Conservation (phyloP, 2,329 filamentous ascomycete species). For the Penicillium sp. region DNA sequence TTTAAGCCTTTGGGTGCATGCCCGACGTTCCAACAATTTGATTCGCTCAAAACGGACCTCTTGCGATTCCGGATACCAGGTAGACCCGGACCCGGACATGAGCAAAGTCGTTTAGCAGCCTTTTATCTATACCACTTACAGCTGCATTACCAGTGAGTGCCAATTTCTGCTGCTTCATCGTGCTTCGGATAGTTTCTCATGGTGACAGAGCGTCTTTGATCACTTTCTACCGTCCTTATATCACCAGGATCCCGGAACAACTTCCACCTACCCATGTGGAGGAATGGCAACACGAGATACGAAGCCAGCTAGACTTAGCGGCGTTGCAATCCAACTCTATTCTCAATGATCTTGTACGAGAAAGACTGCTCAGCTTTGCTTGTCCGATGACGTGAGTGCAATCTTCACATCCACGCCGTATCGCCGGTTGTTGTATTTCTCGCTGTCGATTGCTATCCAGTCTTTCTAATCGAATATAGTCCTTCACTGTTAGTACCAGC, state of each 20-base stretch:
- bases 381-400: constrained; percentile 30
- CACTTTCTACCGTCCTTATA: constrained; percentile 31
- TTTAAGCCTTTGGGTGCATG: constrained; percentile 23
- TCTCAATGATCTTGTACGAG: constrained; percentile 28
- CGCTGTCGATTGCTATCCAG: background rate
- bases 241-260: constrained; percentile 21
- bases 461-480: constrained; percentile 6
- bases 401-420: background rate
- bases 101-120: constrained; percentile 10
- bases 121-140: constrained; percentile 30
- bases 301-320: constrained; percentile 19
- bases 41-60: constrained; percentile 10
- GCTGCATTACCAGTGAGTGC: constrained; percentile 30
- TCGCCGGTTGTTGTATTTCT: background rate
- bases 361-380: constrained; percentile 24
- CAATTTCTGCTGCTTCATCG: background rate
- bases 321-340: constrained; percentile 30
- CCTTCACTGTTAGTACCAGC: constrained; percentile 32
- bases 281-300: constrained; percentile 25
- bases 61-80: constrained; percentile 14
- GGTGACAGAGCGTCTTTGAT: constrained; percentile 28
- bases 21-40: constrained; percentile 22
- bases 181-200: background rate
- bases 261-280: constrained; percentile 11
- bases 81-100: background rate